Conservation (phyloP, 495 filamentous ascomycete genomes). For the Lasiosphaeria ovina region DNA sequence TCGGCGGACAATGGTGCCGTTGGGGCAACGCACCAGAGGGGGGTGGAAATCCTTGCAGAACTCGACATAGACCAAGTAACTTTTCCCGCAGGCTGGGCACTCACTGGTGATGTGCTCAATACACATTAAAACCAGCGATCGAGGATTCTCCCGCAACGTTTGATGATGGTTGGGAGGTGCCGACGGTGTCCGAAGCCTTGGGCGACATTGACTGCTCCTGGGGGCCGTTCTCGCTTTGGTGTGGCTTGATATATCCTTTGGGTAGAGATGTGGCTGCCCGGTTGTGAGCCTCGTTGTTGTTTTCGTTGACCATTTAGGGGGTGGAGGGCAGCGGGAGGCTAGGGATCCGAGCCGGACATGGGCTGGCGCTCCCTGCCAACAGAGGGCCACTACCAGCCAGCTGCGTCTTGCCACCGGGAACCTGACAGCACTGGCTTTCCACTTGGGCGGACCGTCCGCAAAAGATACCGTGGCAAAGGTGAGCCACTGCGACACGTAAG, state of each 20-base stretch:
- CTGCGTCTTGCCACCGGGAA: background rate
- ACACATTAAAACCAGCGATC: conserved; percentile 45
- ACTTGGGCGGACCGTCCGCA: background rate
- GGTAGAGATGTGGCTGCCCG: conserved; percentile 9
- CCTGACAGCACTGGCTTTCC: background rate
- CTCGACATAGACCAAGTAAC: conserved; percentile 50
- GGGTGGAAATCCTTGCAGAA: conserved; percentile 48
- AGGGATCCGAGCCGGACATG: background rate
- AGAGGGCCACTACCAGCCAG: no score
- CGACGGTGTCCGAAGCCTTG: conserved; percentile 1
- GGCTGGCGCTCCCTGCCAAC: no score
- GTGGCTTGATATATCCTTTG: conserved; percentile 16
- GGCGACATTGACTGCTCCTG: conserved; percentile 21
- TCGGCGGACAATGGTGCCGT: conserved; percentile 32
- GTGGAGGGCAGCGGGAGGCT: background rate
- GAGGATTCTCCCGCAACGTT: conserved; percentile 8
- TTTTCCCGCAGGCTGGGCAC: conserved; percentile 53
- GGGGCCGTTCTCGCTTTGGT: conserved; percentile 4
- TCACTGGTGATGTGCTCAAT: conserved; percentile 46
- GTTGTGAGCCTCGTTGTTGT: background rate
- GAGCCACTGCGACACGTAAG: conserved; percentile 34
- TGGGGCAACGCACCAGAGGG: conserved; percentile 41
- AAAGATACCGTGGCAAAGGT: conserved; percentile 31
- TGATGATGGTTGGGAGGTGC: conserved; percentile 9
- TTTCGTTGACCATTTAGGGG: background rate